Evolutionary conservation across 768 basidiomycete genomes (phyloP).

Genomic region (Psilocybe azurescens): DNA sequence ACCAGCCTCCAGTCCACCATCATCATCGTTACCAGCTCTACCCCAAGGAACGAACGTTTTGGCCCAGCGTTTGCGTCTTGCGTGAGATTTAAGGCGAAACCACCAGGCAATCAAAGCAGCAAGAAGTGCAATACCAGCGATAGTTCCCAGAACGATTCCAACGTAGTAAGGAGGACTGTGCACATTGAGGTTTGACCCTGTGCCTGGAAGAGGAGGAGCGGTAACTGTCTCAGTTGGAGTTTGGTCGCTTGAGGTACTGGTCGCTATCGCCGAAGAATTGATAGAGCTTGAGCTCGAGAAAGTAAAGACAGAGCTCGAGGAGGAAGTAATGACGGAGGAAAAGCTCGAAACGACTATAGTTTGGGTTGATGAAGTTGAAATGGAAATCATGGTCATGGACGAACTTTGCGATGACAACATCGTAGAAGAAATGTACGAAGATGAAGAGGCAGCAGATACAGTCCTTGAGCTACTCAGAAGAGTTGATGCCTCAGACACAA

Average conservation of each 20-base stretch:
- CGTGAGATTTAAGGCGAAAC: conserved; percentile 45
- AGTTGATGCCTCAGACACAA: background rate
- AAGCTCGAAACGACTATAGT: background rate
- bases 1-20: conserved; percentile 28
- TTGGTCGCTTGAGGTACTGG: conserved; percentile 9
- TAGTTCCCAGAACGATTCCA: conserved; percentile 51
- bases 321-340: background rate
- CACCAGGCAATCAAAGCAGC: conserved; percentile 55
- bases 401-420: background rate
- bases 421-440: background rate
- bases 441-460: conserved; percentile 5
- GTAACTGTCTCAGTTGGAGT: conserved; percentile 18
- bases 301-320: conserved; percentile 2
- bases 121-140: conserved; percentile 50
- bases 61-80: conserved; percentile 37
- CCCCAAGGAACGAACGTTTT: conserved; percentile 44
- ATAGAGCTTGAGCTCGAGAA: background rate
- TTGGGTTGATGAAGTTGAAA: background rate
- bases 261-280: conserved; percentile 4
- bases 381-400: conserved; percentile 3
- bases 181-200: conserved; percentile 18
- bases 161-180: conserved; percentile 53
- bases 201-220: conserved; percentile 11
- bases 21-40: conserved; percentile 24
- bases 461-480: background rate